phyloP scores from a whole-genome alignment of 805 yeast genomes.

The Teunomyces lycoperdinae region DNA sequence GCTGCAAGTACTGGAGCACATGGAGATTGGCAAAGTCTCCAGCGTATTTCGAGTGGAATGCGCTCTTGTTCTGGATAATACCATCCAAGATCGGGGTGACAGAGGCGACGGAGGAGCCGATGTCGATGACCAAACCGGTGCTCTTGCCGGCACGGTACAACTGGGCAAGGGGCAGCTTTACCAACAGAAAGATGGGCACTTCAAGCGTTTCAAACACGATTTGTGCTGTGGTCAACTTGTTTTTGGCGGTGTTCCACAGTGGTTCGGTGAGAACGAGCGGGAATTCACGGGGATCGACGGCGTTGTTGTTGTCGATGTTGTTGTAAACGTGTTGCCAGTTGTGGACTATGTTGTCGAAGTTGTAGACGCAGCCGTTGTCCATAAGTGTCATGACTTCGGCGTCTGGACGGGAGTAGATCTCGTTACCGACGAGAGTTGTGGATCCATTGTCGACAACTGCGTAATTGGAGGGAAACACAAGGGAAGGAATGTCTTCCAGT shows the following conservation, averaged over 20 bases:
- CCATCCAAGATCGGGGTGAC: conserved; percentile 83
- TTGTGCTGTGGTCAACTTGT: conserved; percentile 57
- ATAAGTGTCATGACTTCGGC: conserved; percentile 57
- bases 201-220: conserved; percentile 70
- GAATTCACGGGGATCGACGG: conserved; percentile 53
- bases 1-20: conserved; percentile 45
- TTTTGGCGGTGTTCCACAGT: conserved; percentile 64
- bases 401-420: conserved; percentile 41
- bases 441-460: conserved; percentile 25
- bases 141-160: conserved; percentile 76
- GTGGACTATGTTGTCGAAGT: conserved; percentile 66
- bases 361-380: conserved; percentile 63
- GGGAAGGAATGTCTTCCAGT: conserved; percentile 57
- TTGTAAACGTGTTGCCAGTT: conserved; percentile 68
- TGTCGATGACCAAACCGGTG: conserved; percentile 75
- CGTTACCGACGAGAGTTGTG: conserved; percentile 36
- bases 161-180: conserved; percentile 74
- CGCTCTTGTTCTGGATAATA: conserved; percentile 61
- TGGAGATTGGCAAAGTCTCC: conserved; percentile 81
- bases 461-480: conserved; percentile 57
- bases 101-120: conserved; percentile 67
- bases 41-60: conserved; percentile 67
- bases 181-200: conserved; percentile 74
- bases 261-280: conserved; percentile 68
- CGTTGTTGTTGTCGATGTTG: conserved; percentile 38